A percentile compares a stretch with the other conserved stretches of the same genome.
These are phyloP conservation scores for Oryza brachyantha DNA, from an alignment of 176 grass and related monocot species.

Conservation along the genomic window DNA sequence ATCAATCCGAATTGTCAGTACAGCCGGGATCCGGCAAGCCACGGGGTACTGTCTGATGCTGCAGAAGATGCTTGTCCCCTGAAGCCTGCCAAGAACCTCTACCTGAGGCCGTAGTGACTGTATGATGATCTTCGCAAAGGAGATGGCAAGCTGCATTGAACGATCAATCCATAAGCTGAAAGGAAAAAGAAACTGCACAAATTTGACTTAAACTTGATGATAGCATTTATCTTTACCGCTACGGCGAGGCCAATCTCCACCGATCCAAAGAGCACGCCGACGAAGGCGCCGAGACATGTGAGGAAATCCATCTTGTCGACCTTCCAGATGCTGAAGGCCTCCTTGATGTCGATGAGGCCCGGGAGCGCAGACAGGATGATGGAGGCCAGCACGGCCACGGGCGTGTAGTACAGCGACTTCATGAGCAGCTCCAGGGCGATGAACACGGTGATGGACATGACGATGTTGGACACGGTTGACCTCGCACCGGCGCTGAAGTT, in stretches of 20 bases:
- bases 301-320: conserved; percentile 97
- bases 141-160: conserved; percentile 66
- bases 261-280: conserved; percentile 85
- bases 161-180: not conserved
- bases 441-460: conserved; percentile 82
- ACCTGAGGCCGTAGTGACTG: conserved; percentile 63
- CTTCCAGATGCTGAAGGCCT: conserved; percentile 75
- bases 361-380: conserved; percentile 93
- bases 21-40: conserved; percentile 37
- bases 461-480: conserved; percentile 79
- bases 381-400: conserved; percentile 87
- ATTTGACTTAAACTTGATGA: too few species aligned
- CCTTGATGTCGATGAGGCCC: conserved; percentile 76
- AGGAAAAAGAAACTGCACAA: not conserved
- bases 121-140: conserved; percentile 80
- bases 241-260: conserved; percentile 83
- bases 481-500: conserved; percentile 90
- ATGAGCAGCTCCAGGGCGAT: conserved; percentile 64
- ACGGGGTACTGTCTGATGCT: conserved; percentile 80
- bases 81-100: conserved; percentile 75
- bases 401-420: conserved; percentile 87
- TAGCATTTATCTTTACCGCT: conserved; percentile 47
- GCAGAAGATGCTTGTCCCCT: conserved; percentile 73
- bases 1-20: conserved; percentile 57
- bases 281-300: conserved; percentile 70